These are phyloP conservation scores for Marchantia polymorpha DNA, from an alignment of 225 moss, liverwort and hornwort species.

Conservation along the genomic window DNA sequence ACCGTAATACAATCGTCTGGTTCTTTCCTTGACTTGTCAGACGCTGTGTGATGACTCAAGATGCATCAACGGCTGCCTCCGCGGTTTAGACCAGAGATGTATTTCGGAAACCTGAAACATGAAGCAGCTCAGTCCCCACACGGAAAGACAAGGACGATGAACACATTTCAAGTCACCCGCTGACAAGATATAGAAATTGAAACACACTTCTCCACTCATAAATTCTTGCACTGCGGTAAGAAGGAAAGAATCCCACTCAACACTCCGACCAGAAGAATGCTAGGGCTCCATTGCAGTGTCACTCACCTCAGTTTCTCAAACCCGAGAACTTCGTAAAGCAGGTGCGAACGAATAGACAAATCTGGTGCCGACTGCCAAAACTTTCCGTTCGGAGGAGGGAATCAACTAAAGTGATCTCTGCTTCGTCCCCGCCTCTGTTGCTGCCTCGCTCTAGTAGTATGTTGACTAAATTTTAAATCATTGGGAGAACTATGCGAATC, in stretches of 20 bases:
- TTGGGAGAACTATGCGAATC: background rate
- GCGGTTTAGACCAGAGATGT: background rate
- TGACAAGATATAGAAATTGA: background rate
- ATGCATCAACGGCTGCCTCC: background rate
- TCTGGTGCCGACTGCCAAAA: background rate
- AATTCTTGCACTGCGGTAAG: background rate
- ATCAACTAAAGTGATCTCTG: background rate
- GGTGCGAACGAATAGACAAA: background rate
- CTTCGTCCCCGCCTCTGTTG: background rate
- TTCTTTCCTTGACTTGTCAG: no score
- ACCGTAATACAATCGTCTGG: background rate
- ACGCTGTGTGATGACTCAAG: background rate
- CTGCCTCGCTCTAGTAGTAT: background rate
- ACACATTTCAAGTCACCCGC: background rate
- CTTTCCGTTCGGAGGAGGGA: background rate
- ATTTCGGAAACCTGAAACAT: background rate
- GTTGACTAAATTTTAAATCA: background rate
- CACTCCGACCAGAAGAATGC: background rate
- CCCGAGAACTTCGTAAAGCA: background rate
- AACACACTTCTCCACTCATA: background rate
- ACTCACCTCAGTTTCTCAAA: background rate
- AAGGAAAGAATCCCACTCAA: background rate
- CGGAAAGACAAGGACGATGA: background rate
- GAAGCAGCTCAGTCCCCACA: background rate
- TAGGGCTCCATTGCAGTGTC: background rate